These are phyloP conservation scores for Trypethelium eluteriae DNA, from an alignment of 495 filamentous ascomycete genomes.

Conservation along the genomic window DNA sequence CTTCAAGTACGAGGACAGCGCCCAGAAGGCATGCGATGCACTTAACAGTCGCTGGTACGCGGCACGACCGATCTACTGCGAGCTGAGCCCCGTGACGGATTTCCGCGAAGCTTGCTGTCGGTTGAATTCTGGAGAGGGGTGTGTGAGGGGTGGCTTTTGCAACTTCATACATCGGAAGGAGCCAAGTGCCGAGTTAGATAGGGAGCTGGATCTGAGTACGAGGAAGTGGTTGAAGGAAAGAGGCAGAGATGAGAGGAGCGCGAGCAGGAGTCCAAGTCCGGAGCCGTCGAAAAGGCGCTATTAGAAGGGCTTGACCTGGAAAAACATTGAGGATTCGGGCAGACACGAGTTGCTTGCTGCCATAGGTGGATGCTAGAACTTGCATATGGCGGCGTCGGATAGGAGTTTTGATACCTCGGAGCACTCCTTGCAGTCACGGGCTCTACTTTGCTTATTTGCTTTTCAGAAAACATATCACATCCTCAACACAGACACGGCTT, in stretches of 20 bases:
- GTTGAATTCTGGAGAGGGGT: slow-evolving; percentile 89
- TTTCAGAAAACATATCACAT: too few relatives aligned
- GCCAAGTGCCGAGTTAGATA: slow-evolving; percentile 75
- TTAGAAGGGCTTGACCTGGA: slow-evolving; percentile 17
- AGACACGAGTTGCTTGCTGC: neutral
- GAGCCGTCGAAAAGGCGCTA: slow-evolving; percentile 36
- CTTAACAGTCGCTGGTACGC: slow-evolving; percentile 97
- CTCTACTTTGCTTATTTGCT: too few relatives aligned
- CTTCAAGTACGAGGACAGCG: slow-evolving; percentile 99
- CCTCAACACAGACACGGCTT: too few relatives aligned
- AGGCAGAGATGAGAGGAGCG: slow-evolving; percentile 78
- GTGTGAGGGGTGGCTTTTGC: slow-evolving; percentile 93
- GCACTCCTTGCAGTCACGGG: too few relatives aligned
- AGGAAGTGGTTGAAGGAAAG: slow-evolving; percentile 93
- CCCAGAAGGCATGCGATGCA: slow-evolving; percentile 85
- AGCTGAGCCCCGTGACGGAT: slow-evolving; percentile 91
- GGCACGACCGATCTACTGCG: slow-evolving; percentile 94
- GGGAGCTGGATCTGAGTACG: slow-evolving; percentile 75
- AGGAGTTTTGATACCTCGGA: neutral
- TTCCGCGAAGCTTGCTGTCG: slow-evolving; percentile 97
- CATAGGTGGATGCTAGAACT: neutral
- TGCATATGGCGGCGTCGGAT: neutral
- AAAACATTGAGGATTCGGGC: neutral
- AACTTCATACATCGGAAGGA: slow-evolving; percentile 99
- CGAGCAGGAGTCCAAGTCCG: slow-evolving; percentile 43